Base-by-base conservation (phyloP, 306 rosid genomes). In the Hippophae gyantsensis region DNA sequence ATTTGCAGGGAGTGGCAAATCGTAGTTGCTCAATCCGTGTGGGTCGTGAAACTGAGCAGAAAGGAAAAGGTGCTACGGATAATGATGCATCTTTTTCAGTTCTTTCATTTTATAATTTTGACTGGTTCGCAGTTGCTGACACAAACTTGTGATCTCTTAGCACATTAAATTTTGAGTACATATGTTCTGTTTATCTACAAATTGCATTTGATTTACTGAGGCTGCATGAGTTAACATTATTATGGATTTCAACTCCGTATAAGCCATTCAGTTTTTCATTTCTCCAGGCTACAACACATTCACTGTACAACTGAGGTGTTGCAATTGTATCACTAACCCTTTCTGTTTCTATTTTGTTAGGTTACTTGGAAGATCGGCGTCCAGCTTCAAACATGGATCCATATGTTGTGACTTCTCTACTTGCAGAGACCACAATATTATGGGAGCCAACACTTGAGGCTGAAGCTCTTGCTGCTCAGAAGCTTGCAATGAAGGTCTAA, bases 311-410 rank as follows among this genome's bases (percentile, higher is more conserved):
- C 38, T 32, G 38, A 32, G 38, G 38, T 32, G 38, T 32, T 32
- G 38, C 38, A 32, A 32, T 48, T 65, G 58, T 26, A 40, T 47
- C 32, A 12, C 48, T 64, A 46, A 72, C 61, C 59, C 69, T 66
- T 55, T 55, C 44, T 69, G 51, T 50, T 63, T 45, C 58, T 68
- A 26, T 63, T 64, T 58, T 56, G 25, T 54, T 52, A 93, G 97
- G 99, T 74, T 93, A 93, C 86, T 80, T 93, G 94, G 99, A 93
- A 80, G 99, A 93, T 66, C 76, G 97, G 69, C 97, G 99, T 55
- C 99, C 99, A 0, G 95, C 99, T 66, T 93, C 99, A 43, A 93
- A 93, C 94, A 93, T 89, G 99, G 99, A 93, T 74, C 99, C 99
- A 10, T 93, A 93, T 60, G 58, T 76, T 2, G 99, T 93, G 81